These are phyloP conservation scores for Cenchrus americanus DNA, from an alignment of 176 grass and related monocot species.

Conservation along the genomic window DNA sequence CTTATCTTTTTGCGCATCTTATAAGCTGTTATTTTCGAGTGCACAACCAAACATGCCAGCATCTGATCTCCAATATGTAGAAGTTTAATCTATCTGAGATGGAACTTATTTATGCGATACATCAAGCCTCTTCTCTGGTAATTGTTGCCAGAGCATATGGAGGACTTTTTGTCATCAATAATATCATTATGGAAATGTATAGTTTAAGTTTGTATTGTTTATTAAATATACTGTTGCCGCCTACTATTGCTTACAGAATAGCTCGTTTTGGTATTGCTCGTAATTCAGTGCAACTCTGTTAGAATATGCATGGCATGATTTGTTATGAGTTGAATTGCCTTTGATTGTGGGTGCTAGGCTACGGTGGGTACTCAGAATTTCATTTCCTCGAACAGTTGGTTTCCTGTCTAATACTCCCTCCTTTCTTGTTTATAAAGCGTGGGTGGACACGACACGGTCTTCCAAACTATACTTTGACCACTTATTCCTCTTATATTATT, in stretches of 20 bases:
- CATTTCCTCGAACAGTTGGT: too few relatives aligned
- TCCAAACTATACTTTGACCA: too few relatives aligned
- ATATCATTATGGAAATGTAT: slow-evolving; percentile 13
- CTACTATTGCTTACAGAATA: neutral
- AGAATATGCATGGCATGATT: neutral
- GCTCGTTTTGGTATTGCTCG: too few relatives aligned
- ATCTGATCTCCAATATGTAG: slow-evolving; percentile 14
- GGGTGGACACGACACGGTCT: too few relatives aligned
- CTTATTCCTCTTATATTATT: too few relatives aligned
- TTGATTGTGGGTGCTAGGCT: neutral
- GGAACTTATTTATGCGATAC: neutral
- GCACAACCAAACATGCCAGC: neutral
- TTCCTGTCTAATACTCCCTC: too few relatives aligned
- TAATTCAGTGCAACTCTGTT: neutral
- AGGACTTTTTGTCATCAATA: neutral
- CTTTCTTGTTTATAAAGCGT: too few relatives aligned
- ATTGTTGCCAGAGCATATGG: neutral
- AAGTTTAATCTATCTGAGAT: slow-evolving; percentile 28
- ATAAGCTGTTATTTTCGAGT: slow-evolving; percentile 11
- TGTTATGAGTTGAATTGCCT: neutral
- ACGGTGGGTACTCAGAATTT: neutral
- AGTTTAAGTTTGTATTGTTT: neutral
- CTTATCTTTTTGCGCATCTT: slow-evolving; percentile 23
- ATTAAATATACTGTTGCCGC: neutral
- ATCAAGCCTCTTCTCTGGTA: neutral